phyloP scores from a whole-genome alignment of 1,139 yeast species.

The Diutina pseudorugosa region DNA sequence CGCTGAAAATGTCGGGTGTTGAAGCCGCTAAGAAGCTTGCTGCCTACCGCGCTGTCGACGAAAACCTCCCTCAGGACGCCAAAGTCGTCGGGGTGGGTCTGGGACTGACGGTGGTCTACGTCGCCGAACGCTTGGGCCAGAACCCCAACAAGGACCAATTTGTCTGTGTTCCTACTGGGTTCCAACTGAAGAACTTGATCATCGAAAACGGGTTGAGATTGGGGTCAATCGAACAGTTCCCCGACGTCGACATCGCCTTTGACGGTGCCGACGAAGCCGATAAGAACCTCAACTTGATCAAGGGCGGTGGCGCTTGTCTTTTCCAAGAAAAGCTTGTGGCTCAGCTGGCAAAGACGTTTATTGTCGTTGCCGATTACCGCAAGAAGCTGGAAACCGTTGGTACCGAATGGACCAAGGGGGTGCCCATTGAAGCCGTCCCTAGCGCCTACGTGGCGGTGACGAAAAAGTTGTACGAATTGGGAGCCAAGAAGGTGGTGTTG shows the following conservation, averaged over 20 bases:
- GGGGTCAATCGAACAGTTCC: constrained; percentile 74
- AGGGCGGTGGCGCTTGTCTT: constrained; percentile 98
- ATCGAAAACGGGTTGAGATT: constrained; percentile 67
- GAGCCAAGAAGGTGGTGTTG: constrained; percentile 53
- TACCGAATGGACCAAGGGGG: constrained; percentile 74
- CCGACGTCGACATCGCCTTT: constrained; percentile 78
- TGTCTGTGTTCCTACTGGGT: constrained; percentile 90
- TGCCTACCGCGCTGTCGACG: constrained; percentile 88
- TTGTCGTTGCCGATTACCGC: constrained; percentile 88
- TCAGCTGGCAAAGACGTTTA: constrained; percentile 58
- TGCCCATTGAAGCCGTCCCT: constrained; percentile 94
- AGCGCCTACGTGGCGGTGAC: constrained; percentile 71
- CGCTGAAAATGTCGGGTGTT: constrained; percentile 14
- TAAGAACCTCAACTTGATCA: constrained; percentile 65
- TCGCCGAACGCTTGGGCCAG: constrained; percentile 88
- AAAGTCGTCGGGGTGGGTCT: constrained; percentile 88
- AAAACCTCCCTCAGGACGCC: constrained; percentile 60
- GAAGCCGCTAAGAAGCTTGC: constrained; percentile 75
- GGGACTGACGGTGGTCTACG: constrained; percentile 93
- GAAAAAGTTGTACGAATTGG: constrained; percentile 47
- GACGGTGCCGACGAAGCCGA: constrained; percentile 99
- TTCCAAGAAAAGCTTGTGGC: constrained; percentile 96
- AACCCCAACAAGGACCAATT: constrained; percentile 41
- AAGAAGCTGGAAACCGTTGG: constrained; percentile 69
- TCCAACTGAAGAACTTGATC: constrained; percentile 83